These are phyloP conservation scores for Coprinellus micaceus DNA, from an alignment of 768 basidiomycete species.

Conservation along the genomic window DNA sequence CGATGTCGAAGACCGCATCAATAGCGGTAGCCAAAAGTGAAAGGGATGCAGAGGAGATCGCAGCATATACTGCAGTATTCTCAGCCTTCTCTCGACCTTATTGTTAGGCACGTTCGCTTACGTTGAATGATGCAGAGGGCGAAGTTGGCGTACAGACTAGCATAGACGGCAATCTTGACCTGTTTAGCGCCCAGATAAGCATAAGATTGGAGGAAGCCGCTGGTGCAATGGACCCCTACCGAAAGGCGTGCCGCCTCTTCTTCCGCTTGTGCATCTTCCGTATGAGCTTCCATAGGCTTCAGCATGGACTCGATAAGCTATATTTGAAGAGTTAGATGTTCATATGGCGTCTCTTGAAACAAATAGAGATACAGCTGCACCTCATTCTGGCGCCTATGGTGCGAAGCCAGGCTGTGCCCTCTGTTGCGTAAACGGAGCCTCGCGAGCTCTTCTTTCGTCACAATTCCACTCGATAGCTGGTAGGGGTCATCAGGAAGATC, in stretches of 20 bases:
- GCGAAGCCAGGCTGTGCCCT: constrained; percentile 62
- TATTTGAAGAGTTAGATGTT: constrained; percentile 7
- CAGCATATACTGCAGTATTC: constrained; percentile 73
- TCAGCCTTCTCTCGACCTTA: neutral
- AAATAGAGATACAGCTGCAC: constrained; percentile 33
- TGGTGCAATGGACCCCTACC: constrained; percentile 37
- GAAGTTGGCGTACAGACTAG: constrained; percentile 77
- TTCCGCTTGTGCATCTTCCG: constrained; percentile 71
- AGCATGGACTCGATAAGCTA: constrained; percentile 85
- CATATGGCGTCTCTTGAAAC: constrained; percentile 2
- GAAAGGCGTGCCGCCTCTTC: constrained; percentile 65
- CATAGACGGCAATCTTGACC: constrained; percentile 87
- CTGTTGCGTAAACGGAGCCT: constrained; percentile 55
- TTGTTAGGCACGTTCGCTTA: too few species aligned
- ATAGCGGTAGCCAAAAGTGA: constrained; percentile 87
- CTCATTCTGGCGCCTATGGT: constrained; percentile 70
- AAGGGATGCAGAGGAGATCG: constrained; percentile 76
- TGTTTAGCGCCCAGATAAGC: constrained; percentile 24
- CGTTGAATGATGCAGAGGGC: constrained; percentile 68
- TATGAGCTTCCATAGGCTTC: constrained; percentile 88
- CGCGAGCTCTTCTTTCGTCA: constrained; percentile 60
- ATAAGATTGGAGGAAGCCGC: neutral
- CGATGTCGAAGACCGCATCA: constrained; percentile 83
- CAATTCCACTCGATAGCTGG: constrained; percentile 56
- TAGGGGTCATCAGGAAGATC: constrained; percentile 56